Conservation (phyloP, 2,329 filamentous ascomycete genomes). For the Coleophoma eucalyptorum region DNA sequence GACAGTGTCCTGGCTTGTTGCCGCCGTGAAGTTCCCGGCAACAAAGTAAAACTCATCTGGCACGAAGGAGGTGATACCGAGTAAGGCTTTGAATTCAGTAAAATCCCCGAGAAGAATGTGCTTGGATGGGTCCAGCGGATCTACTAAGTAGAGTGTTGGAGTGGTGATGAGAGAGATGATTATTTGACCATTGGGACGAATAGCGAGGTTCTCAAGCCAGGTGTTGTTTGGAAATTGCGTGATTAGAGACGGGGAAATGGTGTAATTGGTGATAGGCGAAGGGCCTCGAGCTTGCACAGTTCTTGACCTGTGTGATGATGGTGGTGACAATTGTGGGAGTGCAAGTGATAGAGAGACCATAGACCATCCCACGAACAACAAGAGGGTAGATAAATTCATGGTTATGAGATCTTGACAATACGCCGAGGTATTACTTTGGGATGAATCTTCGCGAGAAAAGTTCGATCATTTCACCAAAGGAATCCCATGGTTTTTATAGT, state of each 20-base stretch:
- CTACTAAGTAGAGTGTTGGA: slow-evolving; percentile 7
- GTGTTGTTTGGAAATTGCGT: slow-evolving; percentile 12
- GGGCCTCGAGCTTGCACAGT: background rate
- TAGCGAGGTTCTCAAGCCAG: slow-evolving; percentile 13
- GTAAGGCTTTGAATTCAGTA: background rate
- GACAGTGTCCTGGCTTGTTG: background rate
- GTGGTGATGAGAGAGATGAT: slow-evolving; percentile 8
- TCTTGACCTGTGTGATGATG: too few relatives aligned
- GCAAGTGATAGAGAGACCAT: too few relatives aligned
- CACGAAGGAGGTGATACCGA: slow-evolving; percentile 6
- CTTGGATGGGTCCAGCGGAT: background rate
- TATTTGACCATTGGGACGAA: slow-evolving; percentile 11
- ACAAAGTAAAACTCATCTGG: slow-evolving; percentile 7
- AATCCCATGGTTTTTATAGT: too few relatives aligned
- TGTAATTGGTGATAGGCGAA: background rate
- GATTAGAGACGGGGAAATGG: slow-evolving; percentile 1
- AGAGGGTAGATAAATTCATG: too few relatives aligned
- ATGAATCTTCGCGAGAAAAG: too few relatives aligned
- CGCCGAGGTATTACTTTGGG: too few relatives aligned
- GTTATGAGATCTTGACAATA: too few relatives aligned
- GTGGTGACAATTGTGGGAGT: too few relatives aligned
- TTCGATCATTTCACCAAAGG: too few relatives aligned
- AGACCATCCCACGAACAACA: too few relatives aligned
- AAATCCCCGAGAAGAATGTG: slow-evolving; percentile 5
- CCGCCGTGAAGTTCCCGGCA: background rate